A percentile compares a stretch with the other conserved stretches of the same genome.
Evolutionary conservation across 306 rosid genomes (phyloP).

Genomic region (Ochetophila trinervis): DNA sequence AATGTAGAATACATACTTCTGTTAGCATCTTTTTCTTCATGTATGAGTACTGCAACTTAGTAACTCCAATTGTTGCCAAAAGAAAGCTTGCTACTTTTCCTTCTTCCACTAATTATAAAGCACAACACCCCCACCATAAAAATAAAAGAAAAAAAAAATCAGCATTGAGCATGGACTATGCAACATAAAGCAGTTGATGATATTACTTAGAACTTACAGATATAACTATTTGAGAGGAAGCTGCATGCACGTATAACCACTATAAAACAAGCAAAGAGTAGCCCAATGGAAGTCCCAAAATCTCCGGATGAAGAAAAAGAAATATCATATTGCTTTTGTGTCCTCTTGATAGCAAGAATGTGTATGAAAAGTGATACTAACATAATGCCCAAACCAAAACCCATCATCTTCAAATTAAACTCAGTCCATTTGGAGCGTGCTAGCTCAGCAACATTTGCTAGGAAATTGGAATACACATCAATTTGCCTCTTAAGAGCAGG

Average conservation of each 20-base stretch:
- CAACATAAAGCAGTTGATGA: background rate
- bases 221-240: slow-evolving; percentile 87
- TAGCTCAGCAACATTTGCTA: slow-evolving; percentile 68
- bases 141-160: slow-evolving; percentile 3
- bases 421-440: slow-evolving; percentile 98
- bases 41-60: slow-evolving; percentile 57
- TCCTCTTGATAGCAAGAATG: slow-evolving; percentile 53
- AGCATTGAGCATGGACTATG: slow-evolving; percentile 10
- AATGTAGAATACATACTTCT: slow-evolving; percentile 55
- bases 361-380: slow-evolving; percentile 60
- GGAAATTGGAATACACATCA: slow-evolving; percentile 60
- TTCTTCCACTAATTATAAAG: slow-evolving; percentile 83
- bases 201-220: slow-evolving; percentile 56
- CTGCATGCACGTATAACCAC: slow-evolving; percentile 77
- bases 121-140: background rate
- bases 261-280: slow-evolving; percentile 53
- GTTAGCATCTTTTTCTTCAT: slow-evolving; percentile 46
- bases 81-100: slow-evolving; percentile 93
- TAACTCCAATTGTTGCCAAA: slow-evolving; percentile 80
- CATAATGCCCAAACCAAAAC: slow-evolving; percentile 72
- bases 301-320: slow-evolving; percentile 41
- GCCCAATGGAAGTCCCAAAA: slow-evolving; percentile 39
- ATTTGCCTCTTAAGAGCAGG: slow-evolving; percentile 64
- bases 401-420: slow-evolving; percentile 84
- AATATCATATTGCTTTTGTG: slow-evolving; percentile 40